phyloP scores from a whole-genome alignment of 139 green algal species.

The Micractinium conductrix region DNA sequence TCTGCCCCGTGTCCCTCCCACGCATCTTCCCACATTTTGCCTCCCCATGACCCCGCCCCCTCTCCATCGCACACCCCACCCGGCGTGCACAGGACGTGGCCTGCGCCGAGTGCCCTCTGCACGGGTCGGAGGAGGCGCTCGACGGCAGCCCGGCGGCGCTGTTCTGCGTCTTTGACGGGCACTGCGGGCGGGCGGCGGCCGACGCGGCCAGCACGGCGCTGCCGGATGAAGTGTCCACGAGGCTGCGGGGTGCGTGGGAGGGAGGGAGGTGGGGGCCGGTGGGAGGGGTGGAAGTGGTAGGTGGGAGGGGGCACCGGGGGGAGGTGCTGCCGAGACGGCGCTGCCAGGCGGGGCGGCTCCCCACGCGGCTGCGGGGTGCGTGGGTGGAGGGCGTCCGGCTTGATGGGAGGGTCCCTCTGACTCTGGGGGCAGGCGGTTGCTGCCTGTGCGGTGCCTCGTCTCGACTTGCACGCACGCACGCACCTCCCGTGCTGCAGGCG shows the following conservation, averaged over 20 bases:
- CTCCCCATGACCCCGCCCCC: neutral
- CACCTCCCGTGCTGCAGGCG: neutral
- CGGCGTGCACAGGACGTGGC: slow-evolving; percentile 60
- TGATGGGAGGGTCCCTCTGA: neutral
- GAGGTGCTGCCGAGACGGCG: neutral
- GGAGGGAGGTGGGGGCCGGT: neutral
- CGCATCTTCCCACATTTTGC: neutral
- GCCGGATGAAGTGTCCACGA: slow-evolving; percentile 50
- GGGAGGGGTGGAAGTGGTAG: too few relatives aligned
- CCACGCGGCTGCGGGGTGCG: too few relatives aligned
- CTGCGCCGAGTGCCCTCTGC: slow-evolving; percentile 48
- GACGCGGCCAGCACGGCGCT: slow-evolving; percentile 42
- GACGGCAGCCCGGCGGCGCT: slow-evolving; percentile 31
- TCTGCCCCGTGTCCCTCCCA: neutral
- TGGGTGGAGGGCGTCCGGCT: too few relatives aligned
- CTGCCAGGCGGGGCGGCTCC: too few relatives aligned
- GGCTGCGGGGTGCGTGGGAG: slow-evolving; percentile 8
- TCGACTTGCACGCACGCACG: too few relatives aligned
- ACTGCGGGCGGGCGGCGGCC: slow-evolving; percentile 62
- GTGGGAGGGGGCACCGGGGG: too few relatives aligned
- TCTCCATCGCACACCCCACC: neutral
- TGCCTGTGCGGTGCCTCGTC: neutral
- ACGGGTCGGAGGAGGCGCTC: slow-evolving; percentile 30
- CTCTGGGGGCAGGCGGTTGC: too few relatives aligned
- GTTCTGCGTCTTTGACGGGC: slow-evolving; percentile 74